These are phyloP conservation scores for Sugiyamaella floridensis DNA, from an alignment of 805 yeast species.

Conservation along the genomic window DNA sequence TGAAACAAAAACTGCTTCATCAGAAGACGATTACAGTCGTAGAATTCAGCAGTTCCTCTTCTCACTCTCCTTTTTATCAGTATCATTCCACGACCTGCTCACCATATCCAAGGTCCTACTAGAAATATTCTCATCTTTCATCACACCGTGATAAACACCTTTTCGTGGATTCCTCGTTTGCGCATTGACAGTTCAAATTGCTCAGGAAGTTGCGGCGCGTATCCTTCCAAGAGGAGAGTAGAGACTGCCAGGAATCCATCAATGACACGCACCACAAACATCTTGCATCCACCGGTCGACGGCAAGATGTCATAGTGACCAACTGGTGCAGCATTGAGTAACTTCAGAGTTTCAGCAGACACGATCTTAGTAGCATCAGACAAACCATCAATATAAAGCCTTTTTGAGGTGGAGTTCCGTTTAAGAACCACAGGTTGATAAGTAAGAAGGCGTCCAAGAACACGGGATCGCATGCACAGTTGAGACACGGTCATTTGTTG, in stretches of 20 bases:
- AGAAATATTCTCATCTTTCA: not conserved
- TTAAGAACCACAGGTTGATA: conserved; percentile 10
- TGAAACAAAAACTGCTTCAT: too few relatives aligned
- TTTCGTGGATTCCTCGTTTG: conserved; percentile 1
- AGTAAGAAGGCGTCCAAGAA: conserved; percentile 12
- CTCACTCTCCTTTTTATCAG: too few relatives aligned
- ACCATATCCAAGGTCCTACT: too few relatives aligned
- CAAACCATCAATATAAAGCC: not conserved
- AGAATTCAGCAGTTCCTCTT: too few relatives aligned
- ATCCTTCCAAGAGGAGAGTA: conserved; percentile 4
- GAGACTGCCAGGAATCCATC: not conserved
- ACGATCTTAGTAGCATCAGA: not conserved
- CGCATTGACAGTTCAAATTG: conserved; percentile 6
- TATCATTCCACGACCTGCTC: too few relatives aligned
- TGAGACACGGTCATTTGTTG: conserved; percentile 35
- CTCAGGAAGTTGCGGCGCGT: not conserved
- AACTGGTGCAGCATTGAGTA: not conserved
- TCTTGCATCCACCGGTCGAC: not conserved
- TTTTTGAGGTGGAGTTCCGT: not conserved
- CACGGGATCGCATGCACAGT: conserved; percentile 6
- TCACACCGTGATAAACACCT: not conserved
- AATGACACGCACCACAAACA: not conserved
- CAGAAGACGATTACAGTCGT: too few relatives aligned
- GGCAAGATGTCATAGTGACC: not conserved
- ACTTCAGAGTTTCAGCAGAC: not conserved